Evolutionary conservation across 2,329 filamentous ascomycete genomes (phyloP).

Genomic region (Plenodomus lindquistii): DNA sequence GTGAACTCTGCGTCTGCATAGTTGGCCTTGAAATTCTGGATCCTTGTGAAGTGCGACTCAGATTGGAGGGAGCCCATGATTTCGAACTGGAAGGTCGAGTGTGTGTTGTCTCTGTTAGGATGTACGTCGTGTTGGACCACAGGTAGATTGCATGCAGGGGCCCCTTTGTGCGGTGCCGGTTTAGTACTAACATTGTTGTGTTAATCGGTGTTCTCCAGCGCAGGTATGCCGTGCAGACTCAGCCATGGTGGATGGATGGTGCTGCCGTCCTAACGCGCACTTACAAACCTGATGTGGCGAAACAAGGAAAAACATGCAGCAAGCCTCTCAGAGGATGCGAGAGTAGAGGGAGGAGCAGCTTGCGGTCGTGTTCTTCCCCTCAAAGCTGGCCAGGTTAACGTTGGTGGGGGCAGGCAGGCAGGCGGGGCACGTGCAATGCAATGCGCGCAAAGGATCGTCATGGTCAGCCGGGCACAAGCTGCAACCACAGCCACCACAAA

Average conservation of each 20-base stretch:
- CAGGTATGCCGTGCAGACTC: too few species aligned
- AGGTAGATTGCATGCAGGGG: slow-evolving; percentile 6
- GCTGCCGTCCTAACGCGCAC: background rate
- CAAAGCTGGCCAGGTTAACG: too few species aligned
- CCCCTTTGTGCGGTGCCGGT: slow-evolving; percentile 29
- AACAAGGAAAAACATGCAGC: background rate
- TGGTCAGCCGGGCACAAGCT: slow-evolving; percentile 1
- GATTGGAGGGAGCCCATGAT: slow-evolving; percentile 40
- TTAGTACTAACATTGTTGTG: slow-evolving; percentile 39
- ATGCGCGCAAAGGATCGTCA: too few species aligned
- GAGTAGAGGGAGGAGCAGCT: too few species aligned
- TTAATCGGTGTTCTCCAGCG: slow-evolving; percentile 12
- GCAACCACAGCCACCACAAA: too few species aligned
- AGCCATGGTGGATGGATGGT: too few species aligned
- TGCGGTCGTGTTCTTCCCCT: too few species aligned
- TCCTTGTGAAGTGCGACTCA: slow-evolving; percentile 71
- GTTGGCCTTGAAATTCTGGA: slow-evolving; percentile 85
- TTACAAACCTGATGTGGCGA: background rate
- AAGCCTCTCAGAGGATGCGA: slow-evolving; percentile 2
- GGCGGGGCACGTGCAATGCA: background rate
- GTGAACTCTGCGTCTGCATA: slow-evolving; percentile 88
- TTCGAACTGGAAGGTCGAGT: slow-evolving; percentile 8
- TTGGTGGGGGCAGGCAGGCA: background rate
- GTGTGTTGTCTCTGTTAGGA: background rate
- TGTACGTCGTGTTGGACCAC: background rate